Evolutionary conservation across 257 asterid species (phyloP), one percentile per base, ranked within the genome.

Genomic region (Eustoma russellianum): DNA sequence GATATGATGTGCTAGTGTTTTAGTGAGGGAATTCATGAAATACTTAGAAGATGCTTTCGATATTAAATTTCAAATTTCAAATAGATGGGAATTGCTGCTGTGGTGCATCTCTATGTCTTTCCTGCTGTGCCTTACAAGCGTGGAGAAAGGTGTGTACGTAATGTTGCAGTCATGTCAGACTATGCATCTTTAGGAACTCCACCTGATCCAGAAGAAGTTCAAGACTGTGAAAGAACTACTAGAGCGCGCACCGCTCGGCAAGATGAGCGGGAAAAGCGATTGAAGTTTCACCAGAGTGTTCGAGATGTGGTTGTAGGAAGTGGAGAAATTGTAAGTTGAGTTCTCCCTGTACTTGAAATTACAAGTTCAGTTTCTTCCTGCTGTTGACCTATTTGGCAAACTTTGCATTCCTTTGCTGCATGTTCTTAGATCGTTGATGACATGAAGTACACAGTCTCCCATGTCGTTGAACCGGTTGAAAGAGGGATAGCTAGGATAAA

Each of bases 51-150:
- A n/a, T n/a, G n/a, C n/a, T n/a, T n/a, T n/a, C n/a, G n/a, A n/a
- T n/a, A n/a, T n/a, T n/a, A n/a, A n/a, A n/a, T 11, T 9, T 38
- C 11, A 2, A 38, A 3, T 4, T 38, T 38, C 43, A 38, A 8
- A 38, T 38, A 91, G 96, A 91, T 91, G 98, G 98, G 98, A 49
- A 48, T 91, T 70, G 98, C 98, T 74, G 96, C 98, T 65, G 79
- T 91, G 62, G 86, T 91, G 52, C 98, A 91, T 75, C 89, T 91
- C 46, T 84, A 81, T 68, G 95, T 81, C 58, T 91, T 91, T 79
- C 96, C 98, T 33, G 96, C 96, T 30, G 73, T 52, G 43, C 96
- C 98, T 62, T 91, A 91, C 71, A 84, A 82, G 68, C 95, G 81
- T 63, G 98, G 98, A 49, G 98, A 91, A 78, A 80, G 98, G 73